A percentile compares a stretch with the other conserved stretches of the same genome.
Conservation (phyloP, 2,329 filamentous ascomycete species). For the Colletotrichum melonis region DNA sequence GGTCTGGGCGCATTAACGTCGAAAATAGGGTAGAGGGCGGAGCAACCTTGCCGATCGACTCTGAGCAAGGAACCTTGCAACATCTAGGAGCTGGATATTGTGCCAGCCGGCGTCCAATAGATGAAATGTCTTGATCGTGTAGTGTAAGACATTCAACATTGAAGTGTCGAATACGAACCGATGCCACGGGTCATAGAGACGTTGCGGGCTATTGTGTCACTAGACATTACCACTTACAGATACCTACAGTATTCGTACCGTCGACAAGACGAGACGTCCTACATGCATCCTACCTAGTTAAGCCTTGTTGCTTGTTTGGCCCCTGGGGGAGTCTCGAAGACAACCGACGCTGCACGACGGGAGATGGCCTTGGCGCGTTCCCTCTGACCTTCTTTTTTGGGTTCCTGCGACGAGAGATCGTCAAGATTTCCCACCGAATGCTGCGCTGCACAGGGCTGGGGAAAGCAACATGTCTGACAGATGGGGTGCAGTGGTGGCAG, state of each 20-base stretch:
- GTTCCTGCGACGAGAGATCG: slow-evolving; percentile 13
- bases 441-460: slow-evolving; percentile 3
- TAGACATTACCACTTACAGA: background rate
- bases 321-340: background rate
- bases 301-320: background rate
- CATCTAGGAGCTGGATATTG: slow-evolving; percentile 17
- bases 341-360: slow-evolving; percentile 13
- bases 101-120: slow-evolving; percentile 23
- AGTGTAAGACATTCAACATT: background rate
- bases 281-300: background rate
- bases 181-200: background rate
- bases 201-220: background rate
- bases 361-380: slow-evolving; percentile 24
- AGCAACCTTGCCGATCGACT: slow-evolving; percentile 9
- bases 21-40: slow-evolving; percentile 27
- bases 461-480: slow-evolving; percentile 4
- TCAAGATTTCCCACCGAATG: background rate
- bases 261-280: background rate
- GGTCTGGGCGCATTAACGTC: slow-evolving; percentile 24
- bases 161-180: background rate
- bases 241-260: background rate
- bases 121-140: background rate
- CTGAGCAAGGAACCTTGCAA: slow-evolving; percentile 6
- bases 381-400: slow-evolving; percentile 10
- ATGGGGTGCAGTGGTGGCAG: background rate